These are phyloP conservation scores for Ophiostoma quercus DNA, from an alignment of 2,329 filamentous ascomycete genomes.

Conservation along the genomic window DNA sequence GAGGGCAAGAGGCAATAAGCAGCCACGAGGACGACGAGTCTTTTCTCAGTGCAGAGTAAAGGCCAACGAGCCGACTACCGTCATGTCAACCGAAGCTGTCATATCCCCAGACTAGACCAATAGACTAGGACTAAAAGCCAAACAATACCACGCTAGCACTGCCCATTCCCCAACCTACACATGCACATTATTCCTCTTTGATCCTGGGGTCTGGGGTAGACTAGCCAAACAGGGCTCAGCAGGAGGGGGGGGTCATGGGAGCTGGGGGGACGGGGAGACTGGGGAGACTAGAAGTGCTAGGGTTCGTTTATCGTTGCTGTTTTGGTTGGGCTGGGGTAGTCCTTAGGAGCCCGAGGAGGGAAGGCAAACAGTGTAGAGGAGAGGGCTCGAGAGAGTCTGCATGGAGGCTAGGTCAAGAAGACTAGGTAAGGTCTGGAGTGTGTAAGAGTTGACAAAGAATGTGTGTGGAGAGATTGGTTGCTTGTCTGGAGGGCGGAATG, in stretches of 20 bases:
- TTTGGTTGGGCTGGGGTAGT: neutral
- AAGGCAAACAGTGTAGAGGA: neutral
- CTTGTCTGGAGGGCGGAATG: neutral
- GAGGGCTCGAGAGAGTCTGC: neutral
- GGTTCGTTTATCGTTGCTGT: constrained; percentile 1
- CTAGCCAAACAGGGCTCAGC: neutral
- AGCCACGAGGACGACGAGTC: neutral
- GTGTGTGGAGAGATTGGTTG: neutral
- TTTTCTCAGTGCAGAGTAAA: neutral
- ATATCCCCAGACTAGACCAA: neutral
- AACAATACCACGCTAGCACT: neutral
- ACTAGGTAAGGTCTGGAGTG: neutral
- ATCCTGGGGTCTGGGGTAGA: constrained; percentile 8
- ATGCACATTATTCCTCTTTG: neutral
- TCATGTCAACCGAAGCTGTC: neutral
- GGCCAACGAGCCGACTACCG: neutral
- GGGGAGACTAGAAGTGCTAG: neutral
- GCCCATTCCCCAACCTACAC: constrained; percentile 10
- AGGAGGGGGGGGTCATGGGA: neutral
- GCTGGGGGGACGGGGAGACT: neutral
- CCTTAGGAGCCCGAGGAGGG: too few species aligned
- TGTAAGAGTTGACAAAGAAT: constrained; percentile 11
- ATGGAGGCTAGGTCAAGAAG: neutral
- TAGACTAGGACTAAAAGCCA: neutral
- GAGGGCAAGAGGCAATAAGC: neutral